phyloP scores from a whole-genome alignment of 306 rosid species.

The barrel medic (Medicago truncatula) region DNA sequence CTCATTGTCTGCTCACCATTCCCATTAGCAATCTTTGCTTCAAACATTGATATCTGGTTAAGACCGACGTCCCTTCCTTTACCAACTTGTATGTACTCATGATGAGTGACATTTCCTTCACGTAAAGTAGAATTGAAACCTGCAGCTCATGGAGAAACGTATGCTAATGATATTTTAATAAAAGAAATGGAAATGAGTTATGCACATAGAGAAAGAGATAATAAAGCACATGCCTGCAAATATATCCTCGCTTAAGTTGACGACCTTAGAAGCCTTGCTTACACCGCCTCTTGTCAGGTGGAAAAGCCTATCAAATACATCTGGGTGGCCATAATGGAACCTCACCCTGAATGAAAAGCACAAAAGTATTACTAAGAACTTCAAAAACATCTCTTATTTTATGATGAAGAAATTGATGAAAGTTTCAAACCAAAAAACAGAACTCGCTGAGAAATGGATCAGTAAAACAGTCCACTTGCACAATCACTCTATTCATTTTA shows the following conservation, averaged over 20 bases:
- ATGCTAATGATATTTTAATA: too few relatives aligned
- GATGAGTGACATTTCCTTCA: too few relatives aligned
- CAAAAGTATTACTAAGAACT: slow-evolving; percentile 25
- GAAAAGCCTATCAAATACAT: slow-evolving; percentile 89
- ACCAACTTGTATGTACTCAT: too few relatives aligned
- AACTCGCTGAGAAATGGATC: neutral
- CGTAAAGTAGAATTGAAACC: too few relatives aligned
- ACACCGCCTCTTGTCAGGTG: slow-evolving; percentile 98
- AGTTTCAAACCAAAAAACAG: slow-evolving; percentile 11
- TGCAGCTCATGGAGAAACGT: too few relatives aligned
- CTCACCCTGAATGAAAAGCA: slow-evolving; percentile 78
- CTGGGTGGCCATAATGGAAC: slow-evolving; percentile 99
- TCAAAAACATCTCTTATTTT: slow-evolving; percentile 29
- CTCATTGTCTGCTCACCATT: too few relatives aligned
- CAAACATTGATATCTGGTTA: too few relatives aligned
- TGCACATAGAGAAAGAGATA: slow-evolving; percentile 28
- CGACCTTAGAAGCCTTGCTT: slow-evolving; percentile 94
- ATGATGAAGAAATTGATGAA: neutral
- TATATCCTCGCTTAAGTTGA: slow-evolving; percentile 98
- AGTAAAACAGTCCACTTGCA: too few relatives aligned
- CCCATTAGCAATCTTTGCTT: too few relatives aligned
- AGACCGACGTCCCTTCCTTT: too few relatives aligned
- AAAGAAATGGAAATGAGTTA: too few relatives aligned
- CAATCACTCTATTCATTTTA: neutral
- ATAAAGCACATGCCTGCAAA: slow-evolving; percentile 78